Evolutionary conservation across 805 yeast species (phyloP), one percentile per base, ranked within the genome.

Genomic region (Metschnikowia borealis): DNA sequence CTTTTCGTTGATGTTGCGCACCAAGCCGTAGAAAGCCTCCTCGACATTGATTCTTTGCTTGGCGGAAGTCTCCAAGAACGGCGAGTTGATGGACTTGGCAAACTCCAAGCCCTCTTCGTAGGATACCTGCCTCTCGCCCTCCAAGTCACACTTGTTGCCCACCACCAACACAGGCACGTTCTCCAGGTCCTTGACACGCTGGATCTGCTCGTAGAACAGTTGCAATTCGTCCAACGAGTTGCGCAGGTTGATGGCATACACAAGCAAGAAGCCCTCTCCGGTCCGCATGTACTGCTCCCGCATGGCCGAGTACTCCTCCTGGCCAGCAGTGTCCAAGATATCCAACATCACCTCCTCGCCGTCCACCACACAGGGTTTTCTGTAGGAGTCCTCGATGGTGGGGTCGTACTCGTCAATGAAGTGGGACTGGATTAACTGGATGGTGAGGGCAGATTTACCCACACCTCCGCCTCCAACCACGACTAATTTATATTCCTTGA

Each of bases 381-480:
- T 80, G 68, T 87, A 87, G 0, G 91, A 84, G 63, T 87, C 94
- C 70, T 94, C 99, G 63, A 94, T 94, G 10, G 99, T 94, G 8
- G 99, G 99, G 70, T 94, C 99, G 63, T 94, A 94, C 67, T 94
- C 99, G 67, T 91, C 97, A 32, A 92, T 96, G 64, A 94, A 94
- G 62, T 91, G 97, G 34, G 90, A 82, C 68, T 92, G 98, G 49
- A 94, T 90, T 63, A 94, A 79, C 69, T 94, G 96, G 57, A 94
- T 94, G 26, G 99, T 94, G 55, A 94, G 74, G 5, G 99, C 98
- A 21, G 96, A 86, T 69, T 94, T 94, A 71, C 99, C 99, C 49
- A 94, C 99, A 71, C 97, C 97, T 65, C 98, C 98, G 37, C 97
- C 97, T 50, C 98, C 99, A 50, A 92, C 97, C 41, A 92, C 97